Evolutionary conservation across 2,329 filamentous ascomycete genomes (phyloP).

Genomic region (Grosmannia clavigera): DNA sequence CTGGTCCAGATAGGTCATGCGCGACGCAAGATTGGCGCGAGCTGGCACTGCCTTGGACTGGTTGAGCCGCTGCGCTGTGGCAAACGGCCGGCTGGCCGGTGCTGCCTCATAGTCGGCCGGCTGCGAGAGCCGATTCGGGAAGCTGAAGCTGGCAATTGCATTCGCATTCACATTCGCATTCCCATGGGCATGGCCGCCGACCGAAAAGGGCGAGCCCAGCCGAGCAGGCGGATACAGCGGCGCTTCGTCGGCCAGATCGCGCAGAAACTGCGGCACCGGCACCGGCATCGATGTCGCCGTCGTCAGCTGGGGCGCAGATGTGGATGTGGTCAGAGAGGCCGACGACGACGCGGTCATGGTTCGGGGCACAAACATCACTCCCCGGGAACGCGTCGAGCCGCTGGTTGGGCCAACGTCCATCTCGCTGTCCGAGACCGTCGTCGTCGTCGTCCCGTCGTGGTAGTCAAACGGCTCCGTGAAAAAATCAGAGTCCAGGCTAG

Average conservation of each 20-base stretch:
- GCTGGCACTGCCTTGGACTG: conserved; percentile 22
- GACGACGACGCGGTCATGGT: not conserved
- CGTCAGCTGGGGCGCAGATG: conserved; percentile 16
- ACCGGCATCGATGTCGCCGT: not conserved
- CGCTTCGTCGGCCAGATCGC: conserved; percentile 13
- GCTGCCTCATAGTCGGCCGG: conserved; percentile 31
- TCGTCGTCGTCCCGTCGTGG: not conserved
- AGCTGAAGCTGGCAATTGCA: conserved; percentile 35
- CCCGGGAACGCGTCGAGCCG: not conserved
- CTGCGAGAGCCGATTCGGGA: conserved; percentile 44
- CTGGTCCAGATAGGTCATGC: conserved; percentile 46
- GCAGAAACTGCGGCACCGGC: not conserved
- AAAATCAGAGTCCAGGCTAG: conserved; percentile 41
- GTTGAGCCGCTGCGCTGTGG: conserved; percentile 34
- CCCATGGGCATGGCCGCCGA: not conserved
- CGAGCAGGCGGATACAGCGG: conserved; percentile 22
- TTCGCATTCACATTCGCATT: no score
- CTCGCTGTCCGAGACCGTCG: conserved; percentile 9
- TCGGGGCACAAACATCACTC: not conserved
- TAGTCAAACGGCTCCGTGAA: conserved; percentile 31
- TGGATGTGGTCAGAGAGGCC: conserved; percentile 12
- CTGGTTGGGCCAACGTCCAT: not conserved
- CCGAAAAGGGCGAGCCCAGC: conserved; percentile 45
- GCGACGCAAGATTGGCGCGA: conserved; percentile 33
- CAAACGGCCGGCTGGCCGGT: conserved; percentile 37